phyloP scores from a whole-genome alignment of 1,284 basidiomycete genomes.

The Trametes versicolor region DNA sequence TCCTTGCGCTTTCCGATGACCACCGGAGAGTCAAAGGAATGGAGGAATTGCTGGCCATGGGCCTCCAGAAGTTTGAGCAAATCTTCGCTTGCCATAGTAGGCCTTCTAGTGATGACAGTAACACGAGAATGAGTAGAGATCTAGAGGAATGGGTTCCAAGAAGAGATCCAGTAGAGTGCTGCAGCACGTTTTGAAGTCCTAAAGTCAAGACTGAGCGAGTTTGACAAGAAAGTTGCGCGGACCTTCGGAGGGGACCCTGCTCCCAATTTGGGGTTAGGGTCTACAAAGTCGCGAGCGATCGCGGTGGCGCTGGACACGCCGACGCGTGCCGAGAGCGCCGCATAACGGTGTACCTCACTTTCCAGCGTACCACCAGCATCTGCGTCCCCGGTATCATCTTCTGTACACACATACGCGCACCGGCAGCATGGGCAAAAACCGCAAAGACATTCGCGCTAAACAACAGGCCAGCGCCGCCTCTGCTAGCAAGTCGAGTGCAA shows the following conservation, averaged over 20 bases:
- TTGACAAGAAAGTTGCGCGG: neutral
- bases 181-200: neutral
- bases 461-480: constrained; percentile 13
- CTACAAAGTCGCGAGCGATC: neutral
- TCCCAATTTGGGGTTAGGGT: constrained; percentile 18
- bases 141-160: neutral
- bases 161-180: neutral
- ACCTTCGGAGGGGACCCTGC: neutral
- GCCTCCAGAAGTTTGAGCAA: constrained; percentile 68
- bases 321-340: neutral
- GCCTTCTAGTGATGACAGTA: neutral
- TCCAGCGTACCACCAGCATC: neutral
- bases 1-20: constrained; percentile 38
- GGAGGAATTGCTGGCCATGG: constrained; percentile 71
- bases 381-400: too few relatives aligned
- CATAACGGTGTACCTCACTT: neutral
- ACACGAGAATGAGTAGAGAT: too few relatives aligned
- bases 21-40: constrained; percentile 56
- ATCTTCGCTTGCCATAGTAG: constrained; percentile 40
- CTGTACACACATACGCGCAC: neutral
- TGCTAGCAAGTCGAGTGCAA: neutral
- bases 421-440: constrained; percentile 42
- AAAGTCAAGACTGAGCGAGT: neutral
- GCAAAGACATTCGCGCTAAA: constrained; percentile 40
- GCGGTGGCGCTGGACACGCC: neutral